These are phyloP conservation scores for Quercus engelmannii DNA, from an alignment of 306 rosid species.

Conservation along the genomic window DNA sequence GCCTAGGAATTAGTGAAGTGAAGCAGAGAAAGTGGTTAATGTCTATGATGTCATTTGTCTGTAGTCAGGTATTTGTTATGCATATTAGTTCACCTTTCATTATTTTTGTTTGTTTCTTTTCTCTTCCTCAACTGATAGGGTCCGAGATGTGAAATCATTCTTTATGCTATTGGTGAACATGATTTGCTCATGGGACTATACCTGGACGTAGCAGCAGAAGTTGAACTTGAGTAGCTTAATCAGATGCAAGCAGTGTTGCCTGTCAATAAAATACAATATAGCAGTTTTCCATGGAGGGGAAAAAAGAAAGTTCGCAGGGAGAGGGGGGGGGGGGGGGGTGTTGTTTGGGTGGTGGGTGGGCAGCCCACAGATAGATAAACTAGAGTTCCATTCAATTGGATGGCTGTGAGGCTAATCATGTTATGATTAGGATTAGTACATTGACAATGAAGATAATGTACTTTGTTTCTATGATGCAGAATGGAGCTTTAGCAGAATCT, in stretches of 20 bases:
- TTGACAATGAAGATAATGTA: slow-evolving; percentile 6
- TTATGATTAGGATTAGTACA: background rate
- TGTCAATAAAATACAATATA: background rate
- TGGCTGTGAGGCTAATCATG: background rate
- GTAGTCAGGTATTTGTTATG: slow-evolving; percentile 73
- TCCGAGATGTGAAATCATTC: background rate
- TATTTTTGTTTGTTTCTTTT: slow-evolving; percentile 5
- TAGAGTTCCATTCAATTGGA: background rate
- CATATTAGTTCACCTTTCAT: slow-evolving; percentile 8
- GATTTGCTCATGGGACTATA: no score
- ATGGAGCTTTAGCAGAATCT: slow-evolving; percentile 96
- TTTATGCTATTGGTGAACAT: background rate
- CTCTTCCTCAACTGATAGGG: background rate
- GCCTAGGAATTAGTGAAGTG: slow-evolving; percentile 86
- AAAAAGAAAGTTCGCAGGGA: background rate
- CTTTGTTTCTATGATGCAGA: slow-evolving; percentile 51
- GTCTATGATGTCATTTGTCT: slow-evolving; percentile 89
- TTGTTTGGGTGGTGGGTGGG: background rate
- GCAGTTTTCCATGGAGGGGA: background rate
- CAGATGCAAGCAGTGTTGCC: background rate
- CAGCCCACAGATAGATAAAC: background rate
- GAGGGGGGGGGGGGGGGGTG: no score
- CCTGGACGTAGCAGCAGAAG: background rate
- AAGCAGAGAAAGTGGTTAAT: slow-evolving; percentile 95
- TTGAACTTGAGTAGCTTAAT: slow-evolving; percentile 1